Evolutionary conservation across 345 rosid species (phyloP).

Genomic region (Lenwebbia sp.): DNA sequence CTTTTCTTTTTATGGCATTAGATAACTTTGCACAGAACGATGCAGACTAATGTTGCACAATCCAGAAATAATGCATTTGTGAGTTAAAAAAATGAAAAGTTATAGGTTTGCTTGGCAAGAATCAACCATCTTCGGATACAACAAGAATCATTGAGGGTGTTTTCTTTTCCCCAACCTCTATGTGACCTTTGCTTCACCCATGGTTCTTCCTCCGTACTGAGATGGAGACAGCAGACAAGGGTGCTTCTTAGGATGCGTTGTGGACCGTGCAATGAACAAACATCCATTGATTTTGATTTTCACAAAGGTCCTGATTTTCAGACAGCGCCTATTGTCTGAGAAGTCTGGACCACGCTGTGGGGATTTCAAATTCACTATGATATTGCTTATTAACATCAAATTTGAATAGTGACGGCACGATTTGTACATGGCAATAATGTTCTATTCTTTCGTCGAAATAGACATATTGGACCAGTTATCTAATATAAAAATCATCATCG

Average conservation of each 20-base stretch:
- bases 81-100: not conserved
- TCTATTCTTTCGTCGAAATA: not conserved
- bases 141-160: not conserved
- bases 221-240: not conserved
- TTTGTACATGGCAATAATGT: not conserved
- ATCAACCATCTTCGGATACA: not conserved
- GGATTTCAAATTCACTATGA: not conserved
- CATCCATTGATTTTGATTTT: not conserved
- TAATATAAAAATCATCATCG: not conserved
- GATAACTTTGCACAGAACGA: not conserved
- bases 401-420: not conserved
- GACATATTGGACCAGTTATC: not conserved
- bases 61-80: not conserved
- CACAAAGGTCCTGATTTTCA: not conserved
- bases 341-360: not conserved
- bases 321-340: not conserved
- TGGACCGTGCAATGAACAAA: not conserved
- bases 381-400: not conserved
- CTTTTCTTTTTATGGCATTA: not conserved
- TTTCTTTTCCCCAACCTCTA: not conserved
- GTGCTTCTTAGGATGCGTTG: not conserved
- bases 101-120: not conserved
- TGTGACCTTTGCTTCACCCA: not conserved
- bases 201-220: not conserved
- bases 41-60: not conserved